Percentiles rank a stretch among this genome's conserved stretches.
These are phyloP conservation scores for Meyerozyma carpophila DNA, from an alignment of 1,139 yeast genomes.

Conservation along the genomic window DNA sequence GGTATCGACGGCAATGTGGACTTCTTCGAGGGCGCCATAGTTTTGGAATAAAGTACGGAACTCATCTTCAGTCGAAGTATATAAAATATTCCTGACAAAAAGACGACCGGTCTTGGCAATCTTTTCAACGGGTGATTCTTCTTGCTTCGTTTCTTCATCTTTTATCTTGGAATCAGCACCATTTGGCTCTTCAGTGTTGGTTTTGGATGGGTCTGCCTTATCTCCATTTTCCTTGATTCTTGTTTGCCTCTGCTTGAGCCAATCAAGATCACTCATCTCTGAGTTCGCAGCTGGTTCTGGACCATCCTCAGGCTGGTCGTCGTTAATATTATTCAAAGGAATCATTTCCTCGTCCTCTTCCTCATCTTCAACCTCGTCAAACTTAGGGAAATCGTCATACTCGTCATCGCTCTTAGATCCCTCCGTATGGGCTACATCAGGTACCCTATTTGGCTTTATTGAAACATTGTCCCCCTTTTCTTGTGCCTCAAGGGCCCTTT, in stretches of 20 bases:
- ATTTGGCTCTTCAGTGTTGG: constrained; percentile 4
- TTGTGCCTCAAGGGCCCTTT: constrained; percentile 30
- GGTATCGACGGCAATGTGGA: constrained; percentile 87
- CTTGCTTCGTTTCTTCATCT: constrained; percentile 12
- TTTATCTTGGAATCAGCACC: constrained; percentile 6
- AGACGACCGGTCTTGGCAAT: constrained; percentile 74
- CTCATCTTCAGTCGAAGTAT: constrained; percentile 76
- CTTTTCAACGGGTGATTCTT: constrained; percentile 24
- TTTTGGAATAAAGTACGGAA: constrained; percentile 51
- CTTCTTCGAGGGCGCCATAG: constrained; percentile 66
- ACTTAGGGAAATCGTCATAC: constrained; percentile 46
- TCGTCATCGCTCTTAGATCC: constrained; percentile 24
- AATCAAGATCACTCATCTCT: constrained; percentile 72
- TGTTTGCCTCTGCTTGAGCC: constrained; percentile 76
- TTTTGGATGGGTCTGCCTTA: constrained; percentile 10
- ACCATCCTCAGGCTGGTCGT: constrained; percentile 6
- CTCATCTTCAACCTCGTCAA: constrained; percentile 13
- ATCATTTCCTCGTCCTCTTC: constrained; percentile 15
- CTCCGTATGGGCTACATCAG: not conserved
- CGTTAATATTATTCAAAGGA: constrained; percentile 2
- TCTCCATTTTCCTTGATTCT: constrained; percentile 57
- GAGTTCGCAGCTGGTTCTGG: constrained; percentile 42
- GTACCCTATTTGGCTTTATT: not conserved
- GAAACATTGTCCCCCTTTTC: constrained; percentile 11
- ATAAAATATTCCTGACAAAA: constrained; percentile 81